These are phyloP conservation scores for Ustilago bromivora DNA, from an alignment of 1,284 basidiomycete species.

Conservation along the genomic window DNA sequence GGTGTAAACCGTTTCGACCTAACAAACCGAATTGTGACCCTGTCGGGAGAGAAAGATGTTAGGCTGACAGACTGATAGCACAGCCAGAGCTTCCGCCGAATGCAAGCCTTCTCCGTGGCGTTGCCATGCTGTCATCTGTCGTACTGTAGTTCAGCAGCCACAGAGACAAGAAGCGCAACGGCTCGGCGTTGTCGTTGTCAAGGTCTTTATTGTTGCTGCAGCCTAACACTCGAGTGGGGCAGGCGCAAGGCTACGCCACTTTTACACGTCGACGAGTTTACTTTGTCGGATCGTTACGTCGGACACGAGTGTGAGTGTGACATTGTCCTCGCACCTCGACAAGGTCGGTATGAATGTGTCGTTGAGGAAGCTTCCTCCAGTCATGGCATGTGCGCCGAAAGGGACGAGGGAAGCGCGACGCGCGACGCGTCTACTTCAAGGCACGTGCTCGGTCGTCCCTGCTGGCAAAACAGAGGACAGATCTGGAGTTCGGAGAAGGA, in stretches of 20 bases:
- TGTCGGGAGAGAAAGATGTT: neutral
- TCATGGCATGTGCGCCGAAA: neutral
- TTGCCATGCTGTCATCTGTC: neutral
- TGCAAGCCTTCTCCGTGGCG: conserved; percentile 10
- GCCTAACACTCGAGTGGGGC: neutral
- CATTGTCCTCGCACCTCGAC: no score
- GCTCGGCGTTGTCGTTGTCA: conserved; percentile 13
- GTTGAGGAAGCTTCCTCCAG: no score
- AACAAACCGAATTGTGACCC: neutral
- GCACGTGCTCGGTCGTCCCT: no score
- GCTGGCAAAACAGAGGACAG: neutral
- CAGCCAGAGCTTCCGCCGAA: neutral
- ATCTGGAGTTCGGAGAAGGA: no score
- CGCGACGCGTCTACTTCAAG: neutral
- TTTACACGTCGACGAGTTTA: neutral
- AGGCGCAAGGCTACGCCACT: conserved; percentile 3
- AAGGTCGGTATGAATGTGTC: no score
- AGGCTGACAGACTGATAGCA: neutral
- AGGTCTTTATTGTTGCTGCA: neutral
- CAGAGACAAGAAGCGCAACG: conserved; percentile 5
- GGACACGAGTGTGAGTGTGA: no score
- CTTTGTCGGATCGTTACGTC: neutral
- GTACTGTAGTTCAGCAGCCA: neutral
- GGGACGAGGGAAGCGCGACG: neutral
- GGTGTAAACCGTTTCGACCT: neutral